Evolutionary conservation across 108 stramenopile species (phyloP).

Genomic region (Fragilaria crotonensis): DNA sequence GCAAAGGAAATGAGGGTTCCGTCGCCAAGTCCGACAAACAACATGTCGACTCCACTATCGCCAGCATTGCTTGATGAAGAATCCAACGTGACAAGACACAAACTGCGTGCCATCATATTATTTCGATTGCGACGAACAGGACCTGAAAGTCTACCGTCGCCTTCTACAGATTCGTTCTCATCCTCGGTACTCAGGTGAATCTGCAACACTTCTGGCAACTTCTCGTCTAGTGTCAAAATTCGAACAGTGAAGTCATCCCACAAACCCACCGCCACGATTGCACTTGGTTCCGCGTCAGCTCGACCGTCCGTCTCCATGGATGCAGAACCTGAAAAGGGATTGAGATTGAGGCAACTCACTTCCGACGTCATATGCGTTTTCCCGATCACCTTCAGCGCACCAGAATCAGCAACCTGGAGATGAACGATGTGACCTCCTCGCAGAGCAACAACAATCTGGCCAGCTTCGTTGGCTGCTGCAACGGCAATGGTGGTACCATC

Average conservation of each 20-base stretch:
- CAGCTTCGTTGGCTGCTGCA: conserved; percentile 84
- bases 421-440: conserved; percentile 72
- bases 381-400: conserved; percentile 21
- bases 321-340: conserved; percentile 51
- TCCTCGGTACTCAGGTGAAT: conserved; percentile 37
- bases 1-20: conserved; percentile 85
- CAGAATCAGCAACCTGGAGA: conserved; percentile 33
- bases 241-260: conserved; percentile 93
- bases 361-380: conserved; percentile 76
- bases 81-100: conserved; percentile 69
- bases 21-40: conserved; percentile 95
- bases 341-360: conserved; percentile 88
- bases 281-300: not conserved
- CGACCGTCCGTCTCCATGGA: conserved; percentile 45
- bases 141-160: conserved; percentile 27
- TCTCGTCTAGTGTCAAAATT: conserved; percentile 51
- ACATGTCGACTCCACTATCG: conserved; percentile 54
- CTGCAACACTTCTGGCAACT: conserved; percentile 23
- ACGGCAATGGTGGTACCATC: conserved; percentile 64
- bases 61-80: conserved; percentile 24
- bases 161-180: conserved; percentile 25
- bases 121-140: conserved; percentile 32
- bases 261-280: conserved; percentile 60
- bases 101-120: conserved; percentile 82
- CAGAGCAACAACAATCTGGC: conserved; percentile 76